Base-by-base conservation (phyloP, 2,329 filamentous ascomycete genomes). In the Pyricularia pennisetigena region DNA sequence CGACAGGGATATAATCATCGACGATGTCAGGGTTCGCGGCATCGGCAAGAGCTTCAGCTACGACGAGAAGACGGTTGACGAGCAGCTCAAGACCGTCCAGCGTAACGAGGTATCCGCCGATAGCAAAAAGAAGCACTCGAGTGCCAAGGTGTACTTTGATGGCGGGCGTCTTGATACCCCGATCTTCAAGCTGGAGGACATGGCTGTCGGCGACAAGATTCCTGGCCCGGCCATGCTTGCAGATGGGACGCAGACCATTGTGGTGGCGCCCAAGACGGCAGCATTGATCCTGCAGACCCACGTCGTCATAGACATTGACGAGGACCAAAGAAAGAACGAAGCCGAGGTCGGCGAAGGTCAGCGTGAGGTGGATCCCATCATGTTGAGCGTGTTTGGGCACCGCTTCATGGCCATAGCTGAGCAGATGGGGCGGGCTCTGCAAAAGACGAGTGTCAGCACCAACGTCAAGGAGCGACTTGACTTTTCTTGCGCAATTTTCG, bases 61-160 rank as follows among this genome's bases (percentile, higher is more conserved):
- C 64, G 81, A 90, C 32, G 91, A 93, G 70, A 90, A 92, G 80
- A 94, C 91, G 0, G 91, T 96, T 4, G 93, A 97, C 71, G 85
- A 93, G 74, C 93, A 97, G 75, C 82, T 97, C 20, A 90, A 88
- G 73, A 85, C 87, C 7, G 83, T 94, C 69, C 86, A 85, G 69
- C 82, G 86, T 0, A 85, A 84, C 69, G 82, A 87, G 30, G 81
- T 86, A 0, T 80, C 83, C 3, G 79, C 7, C 84, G 81, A 69
- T 79, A 79, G 2, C 78, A 63, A 82, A 64, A 87, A 87, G 71
- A 79, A 81, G 24, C 86, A 87, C 71, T 82, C 82, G 28, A 23
- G 30, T 10, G 66, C 66, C n/a, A 8, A 69, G 49, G 82, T 90
- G 0, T 91, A 90, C 75, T 91, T 91, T 68, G 88, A 90, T 1